phyloP scores from a whole-genome alignment of 2,329 filamentous ascomycete species.

The Trichocomaceae sp. region DNA sequence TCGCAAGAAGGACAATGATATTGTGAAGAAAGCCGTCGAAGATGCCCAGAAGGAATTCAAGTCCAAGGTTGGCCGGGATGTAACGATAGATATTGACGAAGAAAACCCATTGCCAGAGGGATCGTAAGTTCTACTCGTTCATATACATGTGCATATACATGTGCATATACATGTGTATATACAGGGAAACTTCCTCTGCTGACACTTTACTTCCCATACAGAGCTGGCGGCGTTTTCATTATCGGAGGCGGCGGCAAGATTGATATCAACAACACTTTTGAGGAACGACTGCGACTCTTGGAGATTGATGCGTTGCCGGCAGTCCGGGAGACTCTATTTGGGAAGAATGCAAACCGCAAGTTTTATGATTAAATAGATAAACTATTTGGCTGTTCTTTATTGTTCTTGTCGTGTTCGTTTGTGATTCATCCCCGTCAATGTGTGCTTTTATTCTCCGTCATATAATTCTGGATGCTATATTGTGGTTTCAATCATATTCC shows the following conservation, averaged over 20 bases:
- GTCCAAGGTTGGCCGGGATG: conserved; percentile 64
- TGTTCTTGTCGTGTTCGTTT: background rate
- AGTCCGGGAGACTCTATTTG: conserved; percentile 81
- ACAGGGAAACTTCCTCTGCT: background rate
- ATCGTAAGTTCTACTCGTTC: conserved; percentile 58
- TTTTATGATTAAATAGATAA: conserved; percentile 68
- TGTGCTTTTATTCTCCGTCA: conserved; percentile 1
- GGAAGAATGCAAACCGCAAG: conserved; percentile 89
- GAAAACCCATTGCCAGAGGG: conserved; percentile 70
- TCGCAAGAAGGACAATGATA: conserved; percentile 69
- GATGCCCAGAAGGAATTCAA: conserved; percentile 78
- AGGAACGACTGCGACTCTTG: conserved; percentile 78
- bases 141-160: conserved; percentile 14
- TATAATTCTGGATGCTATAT: conserved; percentile 4
- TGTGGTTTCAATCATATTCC: conserved; percentile 3
- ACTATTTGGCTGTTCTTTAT: background rate
- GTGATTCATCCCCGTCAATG: background rate
- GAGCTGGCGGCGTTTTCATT: conserved; percentile 75
- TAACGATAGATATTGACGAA: conserved; percentile 68
- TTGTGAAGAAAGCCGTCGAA: conserved; percentile 70
- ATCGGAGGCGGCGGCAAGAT: conserved; percentile 85
- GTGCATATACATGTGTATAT: conserved; percentile 11
- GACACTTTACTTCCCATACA: conserved; percentile 31
- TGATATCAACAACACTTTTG: conserved; percentile 97
- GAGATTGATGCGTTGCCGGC: conserved; percentile 78